Evolutionary conservation across 2,329 filamentous ascomycete genomes (phyloP).

Genomic region (Ophiostoma fasciatum): DNA sequence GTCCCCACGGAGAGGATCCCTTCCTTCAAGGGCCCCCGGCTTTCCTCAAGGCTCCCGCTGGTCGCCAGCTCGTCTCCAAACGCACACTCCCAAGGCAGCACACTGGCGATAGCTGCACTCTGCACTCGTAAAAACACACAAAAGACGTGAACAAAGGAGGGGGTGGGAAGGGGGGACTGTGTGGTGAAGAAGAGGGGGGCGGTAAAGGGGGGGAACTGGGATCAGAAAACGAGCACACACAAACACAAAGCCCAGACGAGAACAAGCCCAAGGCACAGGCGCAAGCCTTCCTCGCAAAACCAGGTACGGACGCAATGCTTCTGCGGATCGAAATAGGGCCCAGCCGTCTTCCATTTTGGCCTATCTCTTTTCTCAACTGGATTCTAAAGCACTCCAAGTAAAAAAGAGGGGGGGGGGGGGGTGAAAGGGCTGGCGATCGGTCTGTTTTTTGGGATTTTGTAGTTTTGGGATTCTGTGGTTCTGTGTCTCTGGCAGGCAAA

Average conservation of each 20-base stretch:
- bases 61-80: no score
- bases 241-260: neutral
- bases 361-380: slow-evolving; percentile 2
- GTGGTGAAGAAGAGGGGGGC: no score
- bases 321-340: slow-evolving; percentile 1
- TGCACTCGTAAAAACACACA: neutral
- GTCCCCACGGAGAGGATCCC: neutral
- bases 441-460: neutral
- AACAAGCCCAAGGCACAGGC: neutral
- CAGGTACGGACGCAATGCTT: slow-evolving; percentile 1
- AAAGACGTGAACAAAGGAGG: neutral
- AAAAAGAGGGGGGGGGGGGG: neutral
- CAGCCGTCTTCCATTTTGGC: slow-evolving; percentile 1
- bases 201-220: neutral
- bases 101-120: no score
- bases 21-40: no score
- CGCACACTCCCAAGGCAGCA: no score
- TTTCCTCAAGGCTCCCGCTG: no score
- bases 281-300: neutral
- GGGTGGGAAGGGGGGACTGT: no score
- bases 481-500: no score
- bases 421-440: neutral
- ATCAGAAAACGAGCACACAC: neutral
- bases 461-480: no score
- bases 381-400: neutral